A percentile compares a stretch with the other conserved stretches of the same genome.
Evolutionary conservation across 352 stramenopile genomes (phyloP).

Genomic region (Phytophthora cactorum): DNA sequence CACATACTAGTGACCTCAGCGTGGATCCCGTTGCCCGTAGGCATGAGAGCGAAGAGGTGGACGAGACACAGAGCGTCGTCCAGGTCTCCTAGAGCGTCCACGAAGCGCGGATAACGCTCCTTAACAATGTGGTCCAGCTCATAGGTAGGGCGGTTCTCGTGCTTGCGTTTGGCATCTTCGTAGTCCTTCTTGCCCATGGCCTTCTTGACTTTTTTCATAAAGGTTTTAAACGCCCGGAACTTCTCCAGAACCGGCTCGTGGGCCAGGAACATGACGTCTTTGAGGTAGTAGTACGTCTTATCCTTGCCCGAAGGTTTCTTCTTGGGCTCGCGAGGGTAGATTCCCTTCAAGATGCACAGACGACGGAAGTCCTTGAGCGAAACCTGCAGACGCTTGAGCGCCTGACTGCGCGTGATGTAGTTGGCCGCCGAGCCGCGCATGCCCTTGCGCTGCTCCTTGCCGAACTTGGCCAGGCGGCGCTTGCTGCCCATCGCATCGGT

Average conservation of each 20-base stretch:
- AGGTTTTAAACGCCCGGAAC: constrained; percentile 98
- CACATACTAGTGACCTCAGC: constrained; percentile 91
- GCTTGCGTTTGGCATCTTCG: constrained; percentile 79
- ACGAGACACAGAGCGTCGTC: constrained; percentile 98
- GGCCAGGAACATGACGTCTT: constrained; percentile 97
- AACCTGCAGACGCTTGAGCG: constrained; percentile 96
- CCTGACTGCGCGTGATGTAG: constrained; percentile 96
- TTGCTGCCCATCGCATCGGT: constrained; percentile 86
- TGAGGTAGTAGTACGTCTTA: constrained; percentile 99
- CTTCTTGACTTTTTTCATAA: constrained; percentile 98
- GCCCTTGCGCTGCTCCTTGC: constrained; percentile 87
- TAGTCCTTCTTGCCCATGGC: constrained; percentile 88
- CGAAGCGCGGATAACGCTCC: constrained; percentile 98
- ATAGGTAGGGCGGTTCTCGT: constrained; percentile 93
- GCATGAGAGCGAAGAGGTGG: constrained; percentile 97
- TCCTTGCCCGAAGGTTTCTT: constrained; percentile 95
- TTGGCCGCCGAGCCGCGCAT: constrained; percentile 88
- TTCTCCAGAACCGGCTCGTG: constrained; percentile 99
- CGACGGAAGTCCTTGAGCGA: constrained; percentile 98
- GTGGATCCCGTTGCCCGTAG: constrained; percentile 89
- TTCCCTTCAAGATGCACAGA: constrained; percentile 99
- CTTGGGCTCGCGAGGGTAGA: constrained; percentile 98
- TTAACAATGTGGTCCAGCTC: constrained; percentile 98
- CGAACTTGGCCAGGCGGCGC: constrained; percentile 81
- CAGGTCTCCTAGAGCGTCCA: constrained; percentile 97